Percentiles rank a stretch among this genome's conserved stretches.
phyloP scores from a whole-genome alignment of 140 eudicot species.

The Ambrosia hybrid region DNA sequence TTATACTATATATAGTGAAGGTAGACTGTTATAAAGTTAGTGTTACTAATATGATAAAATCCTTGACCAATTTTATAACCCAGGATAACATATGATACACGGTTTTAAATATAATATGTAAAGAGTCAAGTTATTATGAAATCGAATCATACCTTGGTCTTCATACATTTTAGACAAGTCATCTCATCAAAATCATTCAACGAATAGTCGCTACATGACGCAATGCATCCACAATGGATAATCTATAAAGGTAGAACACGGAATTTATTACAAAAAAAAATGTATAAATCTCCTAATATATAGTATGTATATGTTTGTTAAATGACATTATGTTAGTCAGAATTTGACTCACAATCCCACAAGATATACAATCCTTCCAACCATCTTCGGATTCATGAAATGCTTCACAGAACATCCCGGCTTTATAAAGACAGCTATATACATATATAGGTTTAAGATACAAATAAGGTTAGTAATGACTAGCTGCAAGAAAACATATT shows the following conservation, averaged over 20 bases:
- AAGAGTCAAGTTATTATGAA: background rate
- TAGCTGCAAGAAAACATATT: background rate
- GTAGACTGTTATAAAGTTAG: background rate
- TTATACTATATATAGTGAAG: background rate
- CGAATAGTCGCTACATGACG: conserved; percentile 44
- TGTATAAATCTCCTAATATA: no score
- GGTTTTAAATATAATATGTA: no score
- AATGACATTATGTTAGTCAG: background rate
- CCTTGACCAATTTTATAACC: background rate
- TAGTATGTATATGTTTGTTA: no score
- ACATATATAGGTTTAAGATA: background rate
- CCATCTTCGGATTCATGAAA: conserved; percentile 63
- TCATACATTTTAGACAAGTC: conserved; percentile 52
- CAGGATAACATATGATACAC: conserved; percentile 5
- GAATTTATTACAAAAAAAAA: no score
- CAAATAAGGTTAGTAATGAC: conserved; percentile 4
- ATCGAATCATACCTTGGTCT: conserved; percentile 35
- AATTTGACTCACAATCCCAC: conserved; percentile 44
- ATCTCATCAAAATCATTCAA: conserved; percentile 64
- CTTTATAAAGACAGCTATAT: conserved; percentile 46
- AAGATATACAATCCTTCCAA: conserved; percentile 71
- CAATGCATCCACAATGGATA: conserved; percentile 68
- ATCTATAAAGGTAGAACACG: conserved; percentile 34
- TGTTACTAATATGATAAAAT: conserved; percentile 9
- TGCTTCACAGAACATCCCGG: conserved; percentile 55